Evolutionary conservation across 2,329 filamentous ascomycete species (phyloP), one percentile per base, ranked within the genome.

Genomic region (Fusarium sp.): DNA sequence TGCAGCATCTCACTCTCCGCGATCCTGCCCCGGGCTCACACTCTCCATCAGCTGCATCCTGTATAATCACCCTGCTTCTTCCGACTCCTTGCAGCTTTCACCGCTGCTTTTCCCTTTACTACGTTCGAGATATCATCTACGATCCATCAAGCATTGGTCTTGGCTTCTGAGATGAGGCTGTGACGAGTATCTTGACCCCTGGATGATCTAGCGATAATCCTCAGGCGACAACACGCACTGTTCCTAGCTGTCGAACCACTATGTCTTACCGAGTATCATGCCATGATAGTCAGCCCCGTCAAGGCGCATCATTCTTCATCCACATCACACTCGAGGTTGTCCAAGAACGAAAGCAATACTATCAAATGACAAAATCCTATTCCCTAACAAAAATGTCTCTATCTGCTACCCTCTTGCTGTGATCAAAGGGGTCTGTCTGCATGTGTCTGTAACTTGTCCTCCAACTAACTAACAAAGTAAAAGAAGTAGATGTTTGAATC

Each of bases 331-430:
- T 54, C 35, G 9, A 57, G 2, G 10, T 15, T 58, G 20, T 35
- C 14, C 33, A 1, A 14, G 14, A 25, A 58, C 14, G 9, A 50
- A 40, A 58, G 14, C 30, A 50, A 45, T 65, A 56, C 45, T 65
- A 54, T 60, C 54, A 69, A 76, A 72, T 59, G 37, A 35, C 59
- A 69, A 57, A 66, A 62, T 54, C 59, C 63, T 66, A 62, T 64
- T 69, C 63, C 65, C 66, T 66, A 75, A 76, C 65, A 73, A 68
- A 71, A 68, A 40, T 69, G 40, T 72, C 45, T 59, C 58, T 77
- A 77, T 79, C 77, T 79, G 77, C 77, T 79, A 79, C 77, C 77
- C 75, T 76, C 68, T 76, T 67, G 45, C 73, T 75, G 71, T 75
- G 66, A 56, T 71, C 68, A 78, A 74, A 72, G 71, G 73, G 58